A percentile compares a stretch with the other conserved stretches of the same genome.
phyloP scores from a whole-genome alignment of 139 green algal species.

The Chlamydomonas sp. region DNA sequence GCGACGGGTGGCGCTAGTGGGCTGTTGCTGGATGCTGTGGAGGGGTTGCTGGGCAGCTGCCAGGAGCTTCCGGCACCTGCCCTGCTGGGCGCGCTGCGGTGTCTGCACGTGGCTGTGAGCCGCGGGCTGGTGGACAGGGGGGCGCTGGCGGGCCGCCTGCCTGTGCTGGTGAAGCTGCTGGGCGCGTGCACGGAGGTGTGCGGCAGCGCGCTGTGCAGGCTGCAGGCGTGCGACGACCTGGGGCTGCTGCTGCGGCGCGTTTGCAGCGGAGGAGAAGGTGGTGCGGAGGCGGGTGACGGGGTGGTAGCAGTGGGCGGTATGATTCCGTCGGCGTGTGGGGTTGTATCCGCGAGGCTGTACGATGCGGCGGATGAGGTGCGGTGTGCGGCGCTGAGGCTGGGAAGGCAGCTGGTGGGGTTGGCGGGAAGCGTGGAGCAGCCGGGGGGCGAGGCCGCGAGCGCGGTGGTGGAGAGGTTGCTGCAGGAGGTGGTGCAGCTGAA shows the following conservation, averaged over 20 bases:
- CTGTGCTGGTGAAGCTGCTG: slow-evolving; percentile 12
- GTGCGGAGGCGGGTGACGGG: not conserved
- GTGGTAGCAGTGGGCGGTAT: not conserved
- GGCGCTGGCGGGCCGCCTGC: not conserved
- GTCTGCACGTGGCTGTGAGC: not conserved
- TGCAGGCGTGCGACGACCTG: slow-evolving; percentile 20
- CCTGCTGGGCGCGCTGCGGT: slow-evolving; percentile 28
- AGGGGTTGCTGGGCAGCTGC: not conserved
- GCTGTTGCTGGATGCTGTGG: not conserved
- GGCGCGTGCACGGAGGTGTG: slow-evolving; percentile 3
- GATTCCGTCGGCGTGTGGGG: not conserved
- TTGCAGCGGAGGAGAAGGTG: not conserved
- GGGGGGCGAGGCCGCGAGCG: not conserved
- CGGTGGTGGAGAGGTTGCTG: not conserved
- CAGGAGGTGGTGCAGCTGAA: slow-evolving; percentile 9
- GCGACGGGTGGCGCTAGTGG: not conserved
- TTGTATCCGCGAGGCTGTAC: slow-evolving; percentile 5
- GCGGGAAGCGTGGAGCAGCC: not conserved
- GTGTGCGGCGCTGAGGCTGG: slow-evolving; percentile 17
- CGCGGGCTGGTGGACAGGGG: not conserved
- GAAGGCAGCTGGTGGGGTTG: not conserved
- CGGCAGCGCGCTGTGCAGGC: not conserved
- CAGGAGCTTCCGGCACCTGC: slow-evolving; percentile 10
- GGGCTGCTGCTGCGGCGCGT: not conserved
- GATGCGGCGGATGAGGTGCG: slow-evolving; percentile 31